These are phyloP conservation scores for Xylaria digitata DNA, from an alignment of 2,329 filamentous ascomycete species.

Conservation along the genomic window DNA sequence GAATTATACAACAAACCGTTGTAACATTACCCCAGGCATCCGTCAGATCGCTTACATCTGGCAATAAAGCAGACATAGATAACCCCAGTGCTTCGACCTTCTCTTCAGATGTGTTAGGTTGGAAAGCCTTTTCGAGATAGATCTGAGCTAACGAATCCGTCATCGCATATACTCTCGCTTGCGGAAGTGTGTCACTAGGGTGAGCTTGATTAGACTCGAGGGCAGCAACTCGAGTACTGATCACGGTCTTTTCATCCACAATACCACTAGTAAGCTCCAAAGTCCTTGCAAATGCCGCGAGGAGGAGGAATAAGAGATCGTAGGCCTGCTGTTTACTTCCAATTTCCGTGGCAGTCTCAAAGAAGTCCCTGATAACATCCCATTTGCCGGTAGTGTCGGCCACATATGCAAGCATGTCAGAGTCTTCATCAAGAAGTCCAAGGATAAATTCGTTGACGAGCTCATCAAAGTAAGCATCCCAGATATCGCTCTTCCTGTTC, in stretches of 20 bases:
- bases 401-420: constrained; percentile 44
- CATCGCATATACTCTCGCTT: constrained; percentile 41
- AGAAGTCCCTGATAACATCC: constrained; percentile 47
- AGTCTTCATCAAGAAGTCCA: constrained; percentile 36
- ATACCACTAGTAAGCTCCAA: constrained; percentile 37
- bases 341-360: constrained; percentile 43
- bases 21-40: constrained; percentile 40
- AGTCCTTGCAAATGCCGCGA: constrained; percentile 44
- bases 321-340: constrained; percentile 42
- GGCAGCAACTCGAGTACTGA: constrained; percentile 43
- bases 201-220: constrained; percentile 42
- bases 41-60: constrained; percentile 39
- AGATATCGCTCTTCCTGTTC: constrained; percentile 40
- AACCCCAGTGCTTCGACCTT: constrained; percentile 41
- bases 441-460: constrained; percentile 47
- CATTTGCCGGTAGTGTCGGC: constrained; percentile 45
- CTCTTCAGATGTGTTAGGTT: constrained; percentile 36
- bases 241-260: constrained; percentile 39
- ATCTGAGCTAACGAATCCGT: constrained; percentile 42
- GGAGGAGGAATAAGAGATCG: constrained; percentile 47
- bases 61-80: constrained; percentile 41
- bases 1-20: constrained; percentile 45
- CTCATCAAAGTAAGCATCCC: constrained; percentile 48
- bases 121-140: constrained; percentile 46
- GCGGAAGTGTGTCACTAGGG: constrained; percentile 43